Percentiles rank a stretch among this genome's conserved stretches.
Conservation (phyloP, 495 filamentous ascomycete species). For the Venustampulla echinocandica region DNA sequence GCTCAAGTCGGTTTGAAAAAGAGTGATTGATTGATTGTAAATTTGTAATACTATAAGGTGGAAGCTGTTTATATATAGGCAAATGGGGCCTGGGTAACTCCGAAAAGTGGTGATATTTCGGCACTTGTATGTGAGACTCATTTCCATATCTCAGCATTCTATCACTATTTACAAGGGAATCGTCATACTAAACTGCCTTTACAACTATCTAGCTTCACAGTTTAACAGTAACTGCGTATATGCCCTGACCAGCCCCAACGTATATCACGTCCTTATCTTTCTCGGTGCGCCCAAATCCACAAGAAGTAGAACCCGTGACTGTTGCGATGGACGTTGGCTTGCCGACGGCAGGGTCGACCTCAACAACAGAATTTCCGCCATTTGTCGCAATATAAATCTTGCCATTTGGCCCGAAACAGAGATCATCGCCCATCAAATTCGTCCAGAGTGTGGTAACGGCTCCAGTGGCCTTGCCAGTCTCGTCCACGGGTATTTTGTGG, state of each 20-base stretch:
- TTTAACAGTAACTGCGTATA: neutral
- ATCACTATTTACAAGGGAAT: neutral
- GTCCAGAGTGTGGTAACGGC: conserved; percentile 30
- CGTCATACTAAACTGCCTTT: neutral
- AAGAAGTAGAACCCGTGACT: conserved; percentile 29
- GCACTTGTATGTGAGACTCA: too few species aligned
- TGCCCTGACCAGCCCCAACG: conserved; percentile 19
- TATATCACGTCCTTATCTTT: conserved; percentile 33
- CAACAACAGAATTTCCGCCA: conserved; percentile 30
- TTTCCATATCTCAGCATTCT: too few species aligned
- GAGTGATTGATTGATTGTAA: too few species aligned
- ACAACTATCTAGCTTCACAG: neutral
- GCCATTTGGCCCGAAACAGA: conserved; percentile 32
- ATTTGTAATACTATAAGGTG: too few species aligned
- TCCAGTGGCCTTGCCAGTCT: conserved; percentile 30
- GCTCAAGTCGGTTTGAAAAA: too few species aligned
- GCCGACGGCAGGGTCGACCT: conserved; percentile 25
- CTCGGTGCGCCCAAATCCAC: conserved; percentile 31
- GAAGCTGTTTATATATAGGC: too few species aligned
- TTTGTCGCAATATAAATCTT: conserved; percentile 34
- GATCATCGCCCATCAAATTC: conserved; percentile 33
- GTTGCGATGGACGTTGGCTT: conserved; percentile 25
- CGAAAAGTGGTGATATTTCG: too few species aligned
- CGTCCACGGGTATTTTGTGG: conserved; percentile 31
- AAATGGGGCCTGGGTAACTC: too few species aligned